These are phyloP conservation scores for Torulaspora microellipsoides DNA, from an alignment of 805 yeast species.

Conservation along the genomic window DNA sequence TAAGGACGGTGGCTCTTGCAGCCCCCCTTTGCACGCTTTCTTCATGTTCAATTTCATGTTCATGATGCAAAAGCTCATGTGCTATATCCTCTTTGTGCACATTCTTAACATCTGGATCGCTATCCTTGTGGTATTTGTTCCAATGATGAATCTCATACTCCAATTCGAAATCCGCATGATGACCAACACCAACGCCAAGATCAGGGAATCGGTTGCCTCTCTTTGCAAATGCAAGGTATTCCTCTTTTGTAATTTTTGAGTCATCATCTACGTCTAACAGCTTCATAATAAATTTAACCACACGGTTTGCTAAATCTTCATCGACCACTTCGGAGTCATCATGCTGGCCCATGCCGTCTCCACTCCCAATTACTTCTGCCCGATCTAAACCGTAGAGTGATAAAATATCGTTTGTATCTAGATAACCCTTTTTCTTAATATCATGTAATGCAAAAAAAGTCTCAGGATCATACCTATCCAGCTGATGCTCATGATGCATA, in stretches of 20 bases:
- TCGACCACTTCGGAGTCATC: constrained; percentile 60
- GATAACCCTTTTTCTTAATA: constrained; percentile 49
- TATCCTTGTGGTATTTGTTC: constrained; percentile 69
- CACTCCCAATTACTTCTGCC: constrained; percentile 73
- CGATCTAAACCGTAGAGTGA: constrained; percentile 76
- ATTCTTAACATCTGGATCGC: constrained; percentile 75
- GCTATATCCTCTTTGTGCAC: constrained; percentile 88
- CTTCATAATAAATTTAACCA: constrained; percentile 49
- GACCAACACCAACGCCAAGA: constrained; percentile 90
- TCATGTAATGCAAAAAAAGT: constrained; percentile 83
- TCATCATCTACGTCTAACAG: constrained; percentile 65
- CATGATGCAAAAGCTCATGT: constrained; percentile 79
- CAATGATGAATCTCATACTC: constrained; percentile 96
- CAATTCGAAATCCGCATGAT: constrained; percentile 87
- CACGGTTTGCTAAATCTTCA: constrained; percentile 48
- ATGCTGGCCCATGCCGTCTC: constrained; percentile 84
- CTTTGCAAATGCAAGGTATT: constrained; percentile 59
- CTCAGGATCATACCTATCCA: constrained; percentile 67
- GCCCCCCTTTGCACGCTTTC: constrained; percentile 35
- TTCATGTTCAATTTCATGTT: constrained; percentile 72
- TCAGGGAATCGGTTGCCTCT: constrained; percentile 80
- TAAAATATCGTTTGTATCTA: constrained; percentile 61
- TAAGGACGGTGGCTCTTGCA: constrained; percentile 34
- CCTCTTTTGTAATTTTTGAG: constrained; percentile 59
- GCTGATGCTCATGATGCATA: constrained; percentile 82